Evolutionary conservation across 129 eudicot genomes (phyloP).

Genomic region (Artemisia annua): DNA sequence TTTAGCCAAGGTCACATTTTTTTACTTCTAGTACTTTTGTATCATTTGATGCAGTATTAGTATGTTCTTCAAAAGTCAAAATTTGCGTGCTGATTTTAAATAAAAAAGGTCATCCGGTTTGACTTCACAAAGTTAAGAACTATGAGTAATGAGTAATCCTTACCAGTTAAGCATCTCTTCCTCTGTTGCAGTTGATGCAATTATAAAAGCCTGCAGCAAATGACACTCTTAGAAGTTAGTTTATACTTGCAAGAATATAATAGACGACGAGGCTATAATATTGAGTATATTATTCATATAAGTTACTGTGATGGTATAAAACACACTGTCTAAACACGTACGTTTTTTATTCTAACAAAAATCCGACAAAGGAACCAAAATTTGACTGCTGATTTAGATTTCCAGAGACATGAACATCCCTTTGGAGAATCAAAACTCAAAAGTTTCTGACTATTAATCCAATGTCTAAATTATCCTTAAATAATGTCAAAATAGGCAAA

Average conservation of each 20-base stretch:
- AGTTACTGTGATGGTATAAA: neutral
- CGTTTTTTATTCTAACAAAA: neutral
- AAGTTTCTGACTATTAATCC: too few relatives aligned
- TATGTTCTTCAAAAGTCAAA: too few relatives aligned
- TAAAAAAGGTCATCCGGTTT: neutral
- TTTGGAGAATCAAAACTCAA: too few relatives aligned
- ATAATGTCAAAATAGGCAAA: too few relatives aligned
- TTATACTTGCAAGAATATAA: neutral
- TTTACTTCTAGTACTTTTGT: too few relatives aligned
- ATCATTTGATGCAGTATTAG: too few relatives aligned
- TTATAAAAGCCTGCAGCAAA: constrained; percentile 51
- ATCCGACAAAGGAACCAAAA: neutral
- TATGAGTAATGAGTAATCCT: neutral
- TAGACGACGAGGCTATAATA: neutral
- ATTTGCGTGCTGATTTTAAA: too few relatives aligned
- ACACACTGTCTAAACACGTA: neutral
- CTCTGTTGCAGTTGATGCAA: constrained; percentile 55
- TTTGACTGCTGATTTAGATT: neutral
- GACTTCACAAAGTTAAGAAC: neutral
- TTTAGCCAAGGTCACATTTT: too few relatives aligned
- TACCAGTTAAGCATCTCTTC: constrained; percentile 56
- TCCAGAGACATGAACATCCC: too few relatives aligned
- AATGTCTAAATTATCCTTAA: too few relatives aligned
- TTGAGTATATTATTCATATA: neutral
- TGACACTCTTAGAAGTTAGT: constrained; percentile 6